Evolutionary conservation across 164 flowering plant species (phyloP), one percentile per base, ranked within the genome.

Genomic region (Piper longum): DNA sequence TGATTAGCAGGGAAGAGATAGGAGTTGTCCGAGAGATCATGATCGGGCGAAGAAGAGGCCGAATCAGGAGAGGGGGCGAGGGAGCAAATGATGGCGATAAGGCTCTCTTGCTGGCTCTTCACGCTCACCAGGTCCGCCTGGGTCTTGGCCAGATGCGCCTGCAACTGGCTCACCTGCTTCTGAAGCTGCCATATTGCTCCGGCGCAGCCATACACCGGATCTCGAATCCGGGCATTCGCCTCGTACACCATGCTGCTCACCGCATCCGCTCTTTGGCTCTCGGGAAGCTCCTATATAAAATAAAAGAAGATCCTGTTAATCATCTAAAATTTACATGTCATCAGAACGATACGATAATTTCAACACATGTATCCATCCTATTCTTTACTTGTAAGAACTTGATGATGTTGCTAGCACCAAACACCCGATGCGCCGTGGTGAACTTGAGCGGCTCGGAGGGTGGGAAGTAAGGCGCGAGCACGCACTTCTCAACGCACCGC

Each of bases 221-320:
- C 93, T 61, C 88, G 56, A 7, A 83, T 77, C 61, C 93, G 69
- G 0, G 93, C 88, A 62, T 78, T 83, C 39, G 89, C 89, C 65
- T 87, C 93, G 43, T 87, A 87, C 11, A 87, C 93, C 88, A 87
- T 82, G 77, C 93, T 87, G 77, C 84, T 85, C 71, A 82, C 89
- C 40, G 90, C 90, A 65, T 87, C 95, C 6, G 80, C 84, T 66
- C 87, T 82, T 56, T 85, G 82, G 0, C 65, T 43, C 68, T 86
- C 88, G 1, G 89, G 93, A 1, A 87, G 80, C n/a, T 87, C 93
- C 93, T 87, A 75, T 26, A 59, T 26, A 57, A 48, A 5, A 26
- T 48, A 11, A 4, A n/a, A 51, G 41, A 60, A 4, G 14, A 5
- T 2, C 52, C 9, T 5, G 14, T 9, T 14, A 9, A 12, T 48